Evolutionary conservation across 306 rosid species (phyloP).

Genomic region (Pueraria montana): DNA sequence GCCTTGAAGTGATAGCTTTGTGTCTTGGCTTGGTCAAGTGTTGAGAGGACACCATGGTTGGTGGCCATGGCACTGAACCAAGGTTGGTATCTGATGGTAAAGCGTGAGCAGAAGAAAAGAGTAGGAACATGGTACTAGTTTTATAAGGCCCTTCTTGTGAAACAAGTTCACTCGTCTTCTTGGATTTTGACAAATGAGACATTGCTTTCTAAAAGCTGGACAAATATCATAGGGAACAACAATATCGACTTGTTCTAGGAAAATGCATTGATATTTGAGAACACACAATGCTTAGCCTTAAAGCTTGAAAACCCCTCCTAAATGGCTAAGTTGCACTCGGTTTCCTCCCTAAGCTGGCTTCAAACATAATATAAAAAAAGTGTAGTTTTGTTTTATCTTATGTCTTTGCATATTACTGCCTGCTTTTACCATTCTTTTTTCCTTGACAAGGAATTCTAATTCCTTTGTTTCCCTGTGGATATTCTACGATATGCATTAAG

Average conservation of each 20-base stretch:
- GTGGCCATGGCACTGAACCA: slow-evolving; percentile 51
- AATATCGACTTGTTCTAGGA: slow-evolving; percentile 26
- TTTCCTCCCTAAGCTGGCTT: slow-evolving; percentile 29
- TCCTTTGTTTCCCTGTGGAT: slow-evolving; percentile 29
- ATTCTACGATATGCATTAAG: slow-evolving; percentile 7
- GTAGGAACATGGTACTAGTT: background rate
- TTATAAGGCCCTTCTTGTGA: slow-evolving; percentile 10
- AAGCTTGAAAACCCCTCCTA: background rate
- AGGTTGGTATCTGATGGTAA: slow-evolving; percentile 18
- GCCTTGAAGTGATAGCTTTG: slow-evolving; percentile 66
- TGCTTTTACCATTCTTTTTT: slow-evolving; percentile 12
- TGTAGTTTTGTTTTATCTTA: slow-evolving; percentile 10
- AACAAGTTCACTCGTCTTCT: slow-evolving; percentile 35
- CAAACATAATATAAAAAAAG: background rate
- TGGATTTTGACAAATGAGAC: slow-evolving; percentile 30
- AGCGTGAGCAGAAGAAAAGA: slow-evolving; percentile 21
- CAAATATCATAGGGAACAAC: slow-evolving; percentile 33
- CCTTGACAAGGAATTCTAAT: background rate
- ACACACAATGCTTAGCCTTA: slow-evolving; percentile 13
- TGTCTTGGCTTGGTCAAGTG: slow-evolving; percentile 72
- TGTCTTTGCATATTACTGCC: background rate
- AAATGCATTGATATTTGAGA: slow-evolving; percentile 44
- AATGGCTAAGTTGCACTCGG: slow-evolving; percentile 9
- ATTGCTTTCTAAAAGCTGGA: slow-evolving; percentile 42
- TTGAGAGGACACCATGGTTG: slow-evolving; percentile 49